Evolutionary conservation across 2,329 filamentous ascomycete genomes (phyloP).

Genomic region (Raffaelea arxii): DNA sequence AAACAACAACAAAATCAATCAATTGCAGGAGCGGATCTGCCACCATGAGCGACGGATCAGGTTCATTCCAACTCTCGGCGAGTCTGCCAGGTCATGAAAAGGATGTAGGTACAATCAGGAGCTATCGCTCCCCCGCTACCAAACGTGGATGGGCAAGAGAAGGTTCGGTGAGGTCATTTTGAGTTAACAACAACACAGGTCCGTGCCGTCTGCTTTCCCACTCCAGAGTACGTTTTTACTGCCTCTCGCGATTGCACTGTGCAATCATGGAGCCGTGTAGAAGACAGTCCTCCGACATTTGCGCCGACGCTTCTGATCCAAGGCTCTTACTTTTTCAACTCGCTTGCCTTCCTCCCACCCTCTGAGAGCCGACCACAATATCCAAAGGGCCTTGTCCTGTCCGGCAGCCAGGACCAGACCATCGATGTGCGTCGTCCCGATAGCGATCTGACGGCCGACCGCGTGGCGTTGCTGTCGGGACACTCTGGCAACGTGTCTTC

Average conservation of each 20-base stretch:
- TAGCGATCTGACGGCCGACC: slow-evolving; percentile 59
- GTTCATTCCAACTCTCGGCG: slow-evolving; percentile 87
- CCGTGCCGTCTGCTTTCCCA: slow-evolving; percentile 72
- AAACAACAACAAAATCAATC: too few species aligned
- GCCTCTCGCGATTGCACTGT: slow-evolving; percentile 89
- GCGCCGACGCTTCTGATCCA: slow-evolving; percentile 71
- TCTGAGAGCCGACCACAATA: slow-evolving; percentile 40
- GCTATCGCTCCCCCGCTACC: neutral
- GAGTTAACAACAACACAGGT: slow-evolving; percentile 47
- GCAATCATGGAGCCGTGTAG: slow-evolving; percentile 67
- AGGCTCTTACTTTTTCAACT: slow-evolving; percentile 80
- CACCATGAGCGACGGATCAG: slow-evolving; percentile 42
- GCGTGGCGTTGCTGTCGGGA: slow-evolving; percentile 76
- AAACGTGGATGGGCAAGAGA: neutral
- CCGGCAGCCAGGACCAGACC: slow-evolving; percentile 83
- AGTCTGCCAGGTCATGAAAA: slow-evolving; percentile 82
- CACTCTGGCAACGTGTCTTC: slow-evolving; percentile 84
- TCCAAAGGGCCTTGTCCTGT: slow-evolving; percentile 73
- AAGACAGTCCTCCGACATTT: slow-evolving; percentile 52
- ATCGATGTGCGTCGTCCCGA: slow-evolving; percentile 77
- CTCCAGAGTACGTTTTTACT: slow-evolving; percentile 59
- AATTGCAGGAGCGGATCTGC: too few species aligned
- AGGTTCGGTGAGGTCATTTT: neutral
- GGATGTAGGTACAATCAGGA: slow-evolving; percentile 55
- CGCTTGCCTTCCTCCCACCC: slow-evolving; percentile 65